A percentile compares a stretch with the other conserved stretches of the same genome.
phyloP scores from a whole-genome alignment of 2,329 filamentous ascomycete genomes.

The Cyphellophora attinorum region DNA sequence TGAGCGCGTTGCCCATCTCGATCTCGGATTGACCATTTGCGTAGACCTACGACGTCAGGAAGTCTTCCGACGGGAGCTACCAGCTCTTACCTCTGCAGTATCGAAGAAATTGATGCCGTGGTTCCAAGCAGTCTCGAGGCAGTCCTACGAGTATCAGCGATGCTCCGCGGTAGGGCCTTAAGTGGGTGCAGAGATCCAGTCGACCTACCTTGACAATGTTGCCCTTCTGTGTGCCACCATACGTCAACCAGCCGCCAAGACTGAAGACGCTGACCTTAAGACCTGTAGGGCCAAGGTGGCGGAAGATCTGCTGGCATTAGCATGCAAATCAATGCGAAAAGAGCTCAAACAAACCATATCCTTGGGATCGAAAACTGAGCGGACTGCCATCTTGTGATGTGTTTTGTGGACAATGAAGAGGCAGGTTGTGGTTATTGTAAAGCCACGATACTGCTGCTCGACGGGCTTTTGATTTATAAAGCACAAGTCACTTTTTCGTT shows the following conservation, averaged over 20 bases:
- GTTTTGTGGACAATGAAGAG: too few species aligned
- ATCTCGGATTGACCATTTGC: slow-evolving; percentile 43
- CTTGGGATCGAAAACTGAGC: slow-evolving; percentile 15
- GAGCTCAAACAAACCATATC: slow-evolving; percentile 11
- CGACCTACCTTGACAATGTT: slow-evolving; percentile 54
- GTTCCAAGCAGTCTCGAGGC: slow-evolving; percentile 46
- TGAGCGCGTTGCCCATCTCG: slow-evolving; percentile 46
- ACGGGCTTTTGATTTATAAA: too few species aligned
- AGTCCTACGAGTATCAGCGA: too few species aligned
- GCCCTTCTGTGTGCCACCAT: slow-evolving; percentile 44
- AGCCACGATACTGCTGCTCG: too few species aligned
- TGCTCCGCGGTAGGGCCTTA: too few species aligned
- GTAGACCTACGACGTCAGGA: slow-evolving; percentile 26
- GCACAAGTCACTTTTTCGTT: too few species aligned
- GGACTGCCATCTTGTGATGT: slow-evolving; percentile 14
- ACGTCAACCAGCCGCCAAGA: slow-evolving; percentile 41
- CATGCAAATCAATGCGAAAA: slow-evolving; percentile 22
- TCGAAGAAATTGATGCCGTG: slow-evolving; percentile 51
- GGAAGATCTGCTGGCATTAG: slow-evolving; percentile 37
- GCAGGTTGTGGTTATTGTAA: too few species aligned
- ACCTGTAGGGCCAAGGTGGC: slow-evolving; percentile 58
- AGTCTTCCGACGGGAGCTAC: background rate
- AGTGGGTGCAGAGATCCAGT: too few species aligned
- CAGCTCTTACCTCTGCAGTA: slow-evolving; percentile 39
- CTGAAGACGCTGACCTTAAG: slow-evolving; percentile 65